These are phyloP conservation scores for Claviceps sorghi DNA, from an alignment of 2,329 filamentous ascomycete genomes.

Conservation along the genomic window DNA sequence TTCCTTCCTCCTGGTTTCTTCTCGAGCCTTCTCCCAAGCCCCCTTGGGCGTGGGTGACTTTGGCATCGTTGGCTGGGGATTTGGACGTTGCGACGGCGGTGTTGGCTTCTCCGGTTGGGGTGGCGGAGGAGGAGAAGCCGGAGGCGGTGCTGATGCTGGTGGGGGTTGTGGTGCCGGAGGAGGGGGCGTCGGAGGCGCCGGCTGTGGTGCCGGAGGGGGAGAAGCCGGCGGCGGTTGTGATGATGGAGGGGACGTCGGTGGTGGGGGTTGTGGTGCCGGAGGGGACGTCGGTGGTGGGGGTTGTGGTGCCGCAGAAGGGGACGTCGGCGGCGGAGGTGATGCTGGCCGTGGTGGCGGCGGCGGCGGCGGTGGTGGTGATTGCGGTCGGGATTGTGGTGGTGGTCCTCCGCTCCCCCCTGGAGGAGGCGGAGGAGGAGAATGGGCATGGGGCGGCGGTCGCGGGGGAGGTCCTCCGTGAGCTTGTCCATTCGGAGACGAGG, in stretches of 20 bases:
- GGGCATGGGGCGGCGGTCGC: constrained; percentile 16
- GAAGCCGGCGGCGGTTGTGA: not conserved
- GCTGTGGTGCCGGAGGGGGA: constrained; percentile 4
- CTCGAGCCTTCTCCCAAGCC: constrained; percentile 54
- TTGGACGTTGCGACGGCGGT: constrained; percentile 9
- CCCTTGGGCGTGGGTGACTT: constrained; percentile 24
- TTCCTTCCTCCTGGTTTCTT: constrained; percentile 49
- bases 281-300: not conserved
- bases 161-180: constrained; percentile 1
- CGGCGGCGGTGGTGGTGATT: constrained; percentile 4
- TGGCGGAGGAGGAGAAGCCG: not conserved
- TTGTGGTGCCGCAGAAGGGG: no score
- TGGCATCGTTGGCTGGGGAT: constrained; percentile 10
- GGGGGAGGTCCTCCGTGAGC: constrained; percentile 14
- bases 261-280: constrained; percentile 2
- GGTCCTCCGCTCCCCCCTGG: constrained; percentile 1
- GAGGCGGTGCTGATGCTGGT: not conserved
- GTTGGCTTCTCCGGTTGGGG: constrained; percentile 9
- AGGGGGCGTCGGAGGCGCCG: not conserved
- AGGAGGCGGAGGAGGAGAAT: not conserved
- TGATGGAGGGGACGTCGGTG: not conserved
- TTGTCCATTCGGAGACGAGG: constrained; percentile 17
- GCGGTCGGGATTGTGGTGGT: constrained; percentile 5
- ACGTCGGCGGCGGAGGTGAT: constrained; percentile 2
- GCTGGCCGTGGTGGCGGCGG: no score